Conservation (phyloP, 1,139 yeast genomes). For the Kodamaea derodonti region DNA sequence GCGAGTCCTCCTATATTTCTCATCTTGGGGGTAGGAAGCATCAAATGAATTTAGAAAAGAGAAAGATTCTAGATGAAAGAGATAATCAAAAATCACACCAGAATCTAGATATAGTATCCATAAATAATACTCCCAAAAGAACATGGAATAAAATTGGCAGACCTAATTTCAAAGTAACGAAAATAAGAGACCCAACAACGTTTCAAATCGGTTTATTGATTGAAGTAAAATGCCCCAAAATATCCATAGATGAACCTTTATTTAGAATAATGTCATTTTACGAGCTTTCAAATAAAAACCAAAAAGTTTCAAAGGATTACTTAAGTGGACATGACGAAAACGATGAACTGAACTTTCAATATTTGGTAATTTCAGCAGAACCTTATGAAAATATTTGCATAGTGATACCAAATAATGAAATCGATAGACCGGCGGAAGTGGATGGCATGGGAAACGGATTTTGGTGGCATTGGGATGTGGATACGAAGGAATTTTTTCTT, state of each 20-base stretch:
- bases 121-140: slow-evolving; percentile 33
- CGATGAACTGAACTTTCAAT: slow-evolving; percentile 46
- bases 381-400: slow-evolving; percentile 78
- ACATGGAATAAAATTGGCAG: slow-evolving; percentile 62
- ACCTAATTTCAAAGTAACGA: slow-evolving; percentile 65
- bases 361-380: slow-evolving; percentile 73
- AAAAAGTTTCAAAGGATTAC: slow-evolving; percentile 23
- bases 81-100: slow-evolving; percentile 3
- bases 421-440: slow-evolving; percentile 39
- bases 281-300: slow-evolving; percentile 54
- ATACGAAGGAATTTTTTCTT: slow-evolving; percentile 61
- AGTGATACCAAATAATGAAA: slow-evolving; percentile 59
- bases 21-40: slow-evolving; percentile 82
- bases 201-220: slow-evolving; percentile 60
- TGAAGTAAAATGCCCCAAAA: slow-evolving; percentile 52
- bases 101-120: slow-evolving; percentile 9
- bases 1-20: slow-evolving; percentile 72
- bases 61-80: slow-evolving; percentile 46
- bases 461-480: slow-evolving; percentile 73
- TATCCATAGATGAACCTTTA: slow-evolving; percentile 50
- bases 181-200: slow-evolving; percentile 59
- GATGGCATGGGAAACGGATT: slow-evolving; percentile 38
- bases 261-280: slow-evolving; percentile 72
- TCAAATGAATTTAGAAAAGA: slow-evolving; percentile 58
- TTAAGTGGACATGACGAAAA: slow-evolving; percentile 12